Conservation (phyloP, 2,329 filamentous ascomycete genomes). For the Calonectria pseudoturangicola region DNA sequence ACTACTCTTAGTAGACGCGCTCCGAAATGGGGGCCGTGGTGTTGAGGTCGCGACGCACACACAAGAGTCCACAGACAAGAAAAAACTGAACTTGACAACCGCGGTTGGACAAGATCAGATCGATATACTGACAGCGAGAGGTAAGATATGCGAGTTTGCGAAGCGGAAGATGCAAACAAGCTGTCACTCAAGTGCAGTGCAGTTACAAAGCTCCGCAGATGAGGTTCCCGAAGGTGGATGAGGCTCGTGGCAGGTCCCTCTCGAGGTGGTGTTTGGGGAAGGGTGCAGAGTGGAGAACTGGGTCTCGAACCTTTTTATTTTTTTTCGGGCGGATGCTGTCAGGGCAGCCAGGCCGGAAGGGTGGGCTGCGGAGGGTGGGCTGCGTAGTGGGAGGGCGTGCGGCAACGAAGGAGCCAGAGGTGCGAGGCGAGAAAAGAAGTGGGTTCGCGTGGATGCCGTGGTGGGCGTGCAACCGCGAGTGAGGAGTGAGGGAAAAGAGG, state of each 20-base stretch:
- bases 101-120: slow-evolving; percentile 51
- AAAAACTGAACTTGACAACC: slow-evolving; percentile 47
- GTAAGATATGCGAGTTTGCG: slow-evolving; percentile 42
- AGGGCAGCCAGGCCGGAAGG: slow-evolving; percentile 55
- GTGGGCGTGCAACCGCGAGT: slow-evolving; percentile 45
- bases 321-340: slow-evolving; percentile 57
- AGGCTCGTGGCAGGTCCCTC: slow-evolving; percentile 63
- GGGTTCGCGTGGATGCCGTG: slow-evolving; percentile 46
- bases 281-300: slow-evolving; percentile 68
- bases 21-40: slow-evolving; percentile 50
- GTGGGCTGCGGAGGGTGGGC: slow-evolving; percentile 54
- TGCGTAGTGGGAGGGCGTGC: slow-evolving; percentile 49
- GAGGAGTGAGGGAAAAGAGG: slow-evolving; percentile 43
- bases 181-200: slow-evolving; percentile 47
- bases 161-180: slow-evolving; percentile 46
- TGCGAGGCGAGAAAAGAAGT: slow-evolving; percentile 51
- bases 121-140: slow-evolving; percentile 49
- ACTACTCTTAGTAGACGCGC: slow-evolving; percentile 63
- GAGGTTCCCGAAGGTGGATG: slow-evolving; percentile 62
- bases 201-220: slow-evolving; percentile 55
- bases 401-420: slow-evolving; percentile 41
- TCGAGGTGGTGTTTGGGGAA: slow-evolving; percentile 67
- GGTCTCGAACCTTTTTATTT: slow-evolving; percentile 66
- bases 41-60: slow-evolving; percentile 53
- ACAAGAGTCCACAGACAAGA: slow-evolving; percentile 44